These are phyloP conservation scores for Saccharomycopsis sp. DNA, from an alignment of 805 yeast genomes.

Conservation along the genomic window DNA sequence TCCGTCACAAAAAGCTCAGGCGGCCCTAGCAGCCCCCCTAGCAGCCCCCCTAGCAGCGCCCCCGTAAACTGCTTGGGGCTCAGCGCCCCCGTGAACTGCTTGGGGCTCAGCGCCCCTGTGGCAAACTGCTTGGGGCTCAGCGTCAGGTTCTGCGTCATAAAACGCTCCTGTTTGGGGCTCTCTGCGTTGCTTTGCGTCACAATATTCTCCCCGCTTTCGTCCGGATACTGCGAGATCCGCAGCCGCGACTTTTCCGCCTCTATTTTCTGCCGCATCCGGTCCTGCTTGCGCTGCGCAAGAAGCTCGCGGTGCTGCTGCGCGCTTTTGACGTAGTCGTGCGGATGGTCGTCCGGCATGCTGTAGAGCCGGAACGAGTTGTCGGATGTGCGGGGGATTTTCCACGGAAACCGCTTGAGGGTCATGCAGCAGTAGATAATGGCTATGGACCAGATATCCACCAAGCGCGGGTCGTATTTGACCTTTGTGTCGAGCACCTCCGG, in stretches of 20 bases:
- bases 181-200: background rate
- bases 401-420: constrained; percentile 79
- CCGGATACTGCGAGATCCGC: background rate
- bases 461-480: constrained; percentile 63
- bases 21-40: background rate
- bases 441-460: constrained; percentile 78
- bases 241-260: background rate
- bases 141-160: background rate
- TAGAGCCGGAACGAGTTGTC: constrained; percentile 68
- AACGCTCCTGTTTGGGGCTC: background rate
- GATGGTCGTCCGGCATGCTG: constrained; percentile 60
- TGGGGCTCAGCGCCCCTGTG: background rate
- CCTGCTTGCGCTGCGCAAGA: constrained; percentile 44
- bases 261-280: background rate
- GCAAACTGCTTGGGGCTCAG: background rate
- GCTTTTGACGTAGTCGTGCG: constrained; percentile 68
- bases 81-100: background rate
- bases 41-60: background rate
- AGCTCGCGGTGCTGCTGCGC: constrained; percentile 66
- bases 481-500: constrained; percentile 60
- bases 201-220: background rate
- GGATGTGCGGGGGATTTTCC: constrained; percentile 70
- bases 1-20: no score
- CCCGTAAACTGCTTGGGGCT: background rate
- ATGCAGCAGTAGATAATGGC: constrained; percentile 83